Evolutionary conservation across 169 alveolate species (phyloP).

Genomic region (Besnoitia besnoiti): DNA sequence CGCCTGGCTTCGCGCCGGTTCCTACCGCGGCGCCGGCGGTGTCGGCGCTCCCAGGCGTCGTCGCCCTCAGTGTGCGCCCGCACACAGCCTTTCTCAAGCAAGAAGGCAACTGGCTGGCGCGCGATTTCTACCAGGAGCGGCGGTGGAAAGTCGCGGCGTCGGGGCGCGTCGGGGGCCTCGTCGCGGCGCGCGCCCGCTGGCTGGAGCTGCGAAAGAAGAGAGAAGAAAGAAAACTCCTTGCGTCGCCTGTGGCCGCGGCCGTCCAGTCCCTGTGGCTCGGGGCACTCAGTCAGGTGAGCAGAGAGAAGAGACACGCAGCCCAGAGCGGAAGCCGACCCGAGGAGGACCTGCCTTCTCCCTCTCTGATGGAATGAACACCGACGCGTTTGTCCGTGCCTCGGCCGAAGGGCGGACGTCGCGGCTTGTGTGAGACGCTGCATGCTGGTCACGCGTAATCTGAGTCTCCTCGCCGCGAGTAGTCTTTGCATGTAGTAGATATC

Average conservation of each 20-base stretch:
- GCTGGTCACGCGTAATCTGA: too few relatives aligned
- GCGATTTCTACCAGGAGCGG: conserved; percentile 58
- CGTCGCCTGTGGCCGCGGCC: conserved; percentile 56
- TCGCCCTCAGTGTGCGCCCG: neutral
- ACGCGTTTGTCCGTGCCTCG: too few relatives aligned
- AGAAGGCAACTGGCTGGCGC: conserved; percentile 53
- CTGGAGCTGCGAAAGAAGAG: conserved; percentile 17
- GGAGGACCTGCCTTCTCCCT: too few relatives aligned
- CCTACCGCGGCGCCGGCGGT: neutral
- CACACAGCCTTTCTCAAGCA: conserved; percentile 49
- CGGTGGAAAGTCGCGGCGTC: conserved; percentile 50
- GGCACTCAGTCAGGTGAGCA: conserved; percentile 9
- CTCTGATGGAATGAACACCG: too few relatives aligned
- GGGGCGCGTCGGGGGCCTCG: conserved; percentile 30
- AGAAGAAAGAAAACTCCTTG: conserved; percentile 47
- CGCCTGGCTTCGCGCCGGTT: neutral
- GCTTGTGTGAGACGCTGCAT: too few relatives aligned
- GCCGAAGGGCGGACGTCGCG: too few relatives aligned
- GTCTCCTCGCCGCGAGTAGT: too few relatives aligned
- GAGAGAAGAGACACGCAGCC: neutral
- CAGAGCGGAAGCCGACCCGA: neutral
- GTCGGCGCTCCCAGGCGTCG: neutral
- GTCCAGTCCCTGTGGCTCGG: conserved; percentile 49
- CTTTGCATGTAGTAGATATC: too few relatives aligned
- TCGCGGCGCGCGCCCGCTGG: conserved; percentile 15